Conservation (phyloP, 2,329 filamentous ascomycete genomes). For the Penicillium freii region DNA sequence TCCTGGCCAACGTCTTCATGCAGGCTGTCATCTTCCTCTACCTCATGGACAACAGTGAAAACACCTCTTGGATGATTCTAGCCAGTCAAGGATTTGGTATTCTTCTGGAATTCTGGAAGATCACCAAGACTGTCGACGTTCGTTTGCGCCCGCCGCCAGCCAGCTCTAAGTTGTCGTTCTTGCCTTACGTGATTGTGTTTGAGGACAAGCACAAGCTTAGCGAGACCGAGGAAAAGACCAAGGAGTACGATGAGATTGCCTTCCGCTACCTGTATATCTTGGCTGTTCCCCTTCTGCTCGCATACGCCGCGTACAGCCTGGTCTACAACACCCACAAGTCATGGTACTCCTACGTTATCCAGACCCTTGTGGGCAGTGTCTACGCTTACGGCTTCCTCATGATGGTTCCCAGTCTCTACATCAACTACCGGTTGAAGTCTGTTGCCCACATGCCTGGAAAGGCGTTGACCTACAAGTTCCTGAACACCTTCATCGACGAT, state of each 20-base stretch:
- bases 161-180: conserved; percentile 66
- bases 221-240: conserved; percentile 94
- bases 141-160: conserved; percentile 68
- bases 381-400: conserved; percentile 98
- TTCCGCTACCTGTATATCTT: conserved; percentile 96
- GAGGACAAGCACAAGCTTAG: conserved; percentile 97
- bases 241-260: conserved; percentile 96
- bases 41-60: conserved; percentile 93
- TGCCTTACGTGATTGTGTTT: conserved; percentile 80
- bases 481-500: conserved; percentile 99
- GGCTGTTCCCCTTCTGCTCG: conserved; percentile 82
- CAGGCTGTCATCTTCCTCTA: conserved; percentile 94
- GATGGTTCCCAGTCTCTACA: conserved; percentile 97
- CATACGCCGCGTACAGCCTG: conserved; percentile 87
- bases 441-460: conserved; percentile 96
- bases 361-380: conserved; percentile 90
- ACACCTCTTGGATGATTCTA: conserved; percentile 98
- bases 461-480: conserved; percentile 97
- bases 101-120: conserved; percentile 81
- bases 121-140: conserved; percentile 92
- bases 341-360: conserved; percentile 95
- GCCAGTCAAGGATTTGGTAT: conserved; percentile 87
- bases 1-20: conserved; percentile 97
- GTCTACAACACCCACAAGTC: conserved; percentile 94
- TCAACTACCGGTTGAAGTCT: conserved; percentile 93